phyloP scores from a whole-genome alignment of 202 grass and related monocot species.

The Carex sylvatica region DNA sequence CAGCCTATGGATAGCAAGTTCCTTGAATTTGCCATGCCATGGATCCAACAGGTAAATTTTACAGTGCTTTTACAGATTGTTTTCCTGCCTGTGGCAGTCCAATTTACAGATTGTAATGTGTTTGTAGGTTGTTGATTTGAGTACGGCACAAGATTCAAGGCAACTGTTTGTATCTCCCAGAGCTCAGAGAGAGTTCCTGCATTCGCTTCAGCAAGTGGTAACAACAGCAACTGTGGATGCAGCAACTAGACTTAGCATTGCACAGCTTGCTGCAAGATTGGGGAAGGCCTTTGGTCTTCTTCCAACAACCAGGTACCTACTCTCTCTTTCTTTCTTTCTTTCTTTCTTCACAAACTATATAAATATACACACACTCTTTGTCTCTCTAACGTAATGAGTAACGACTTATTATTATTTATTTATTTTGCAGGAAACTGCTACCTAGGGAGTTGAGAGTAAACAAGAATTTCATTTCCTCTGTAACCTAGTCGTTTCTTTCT shows the following conservation, averaged over 20 bases:
- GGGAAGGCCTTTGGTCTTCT: slow-evolving; percentile 55
- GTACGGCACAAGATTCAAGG: slow-evolving; percentile 55
- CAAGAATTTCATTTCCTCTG: slow-evolving; percentile 40
- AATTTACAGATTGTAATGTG: background rate
- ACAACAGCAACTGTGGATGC: slow-evolving; percentile 45
- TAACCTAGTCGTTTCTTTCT: background rate
- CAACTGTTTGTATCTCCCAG: slow-evolving; percentile 69
- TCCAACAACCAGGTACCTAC: slow-evolving; percentile 61
- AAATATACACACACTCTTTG: background rate
- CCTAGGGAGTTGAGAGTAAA: slow-evolving; percentile 38
- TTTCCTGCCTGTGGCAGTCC: background rate
- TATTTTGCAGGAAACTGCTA: slow-evolving; percentile 59
- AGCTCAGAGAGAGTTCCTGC: slow-evolving; percentile 71
- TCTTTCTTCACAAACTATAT: background rate
- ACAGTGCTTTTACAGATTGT: background rate
- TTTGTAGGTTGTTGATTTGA: slow-evolving; percentile 73
- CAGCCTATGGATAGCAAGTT: slow-evolving; percentile 62
- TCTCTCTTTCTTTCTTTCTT: background rate
- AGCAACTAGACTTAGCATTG: slow-evolving; percentile 45
- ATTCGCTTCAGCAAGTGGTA: slow-evolving; percentile 55
- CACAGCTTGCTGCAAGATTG: slow-evolving; percentile 61
- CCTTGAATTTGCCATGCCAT: slow-evolving; percentile 56
- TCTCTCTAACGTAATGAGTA: slow-evolving; percentile 11
- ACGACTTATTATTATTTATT: background rate
- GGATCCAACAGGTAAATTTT: slow-evolving; percentile 76